Evolutionary conservation across 257 asterid species (phyloP), one percentile per base, ranked within the genome.

Genomic region (Linaria vulgaris): DNA sequence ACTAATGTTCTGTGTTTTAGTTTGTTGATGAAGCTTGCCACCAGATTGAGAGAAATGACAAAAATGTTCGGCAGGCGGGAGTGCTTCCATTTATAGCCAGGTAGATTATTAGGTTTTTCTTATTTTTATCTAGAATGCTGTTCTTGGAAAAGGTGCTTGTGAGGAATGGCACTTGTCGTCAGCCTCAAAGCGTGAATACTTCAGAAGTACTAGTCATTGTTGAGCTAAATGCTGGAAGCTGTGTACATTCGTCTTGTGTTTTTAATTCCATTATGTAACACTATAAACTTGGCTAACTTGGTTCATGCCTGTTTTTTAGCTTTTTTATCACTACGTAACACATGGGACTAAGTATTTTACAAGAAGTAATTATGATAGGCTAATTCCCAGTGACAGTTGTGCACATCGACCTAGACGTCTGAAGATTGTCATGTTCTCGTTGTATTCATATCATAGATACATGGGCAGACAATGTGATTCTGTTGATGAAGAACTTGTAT

Each of bases 11-110:
- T 38, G 16, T 63, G 5, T 71, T 69, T 75, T 85, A 94, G 97
- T 94, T 90, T 69, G 99, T 94, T 48, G 99, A 94, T 56, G 99
- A 90, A 69, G 85, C 95, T 69, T 94, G 99, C 80, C 97, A 87
- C 73, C 97, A 94, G 72, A 90, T 94, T 47, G 99, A 87, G 79
- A 87, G 84, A 76, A 81, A 82, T 78, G 99, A 87, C 51, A 72
- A 89, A 64, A 94, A 78, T 78, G 88, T 90, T 39, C 81, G 95
- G 72, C 96, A 85, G 76, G 61, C 71, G 9, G 99, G 99, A 72
- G 91, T 89, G 52, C 77, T 94, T 82, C 74, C 96, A 27, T 94
- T 79, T 73, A 90, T 94, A 68, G 88, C 95, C 58, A 87, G 94
- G 99, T 94, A 87, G 76, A 34, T 34, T 27, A 27, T 27, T 27